Evolutionary conservation across 306 rosid genomes (phyloP), one percentile per base, ranked within the genome.

Genomic region (Coriaria nepalensis): DNA sequence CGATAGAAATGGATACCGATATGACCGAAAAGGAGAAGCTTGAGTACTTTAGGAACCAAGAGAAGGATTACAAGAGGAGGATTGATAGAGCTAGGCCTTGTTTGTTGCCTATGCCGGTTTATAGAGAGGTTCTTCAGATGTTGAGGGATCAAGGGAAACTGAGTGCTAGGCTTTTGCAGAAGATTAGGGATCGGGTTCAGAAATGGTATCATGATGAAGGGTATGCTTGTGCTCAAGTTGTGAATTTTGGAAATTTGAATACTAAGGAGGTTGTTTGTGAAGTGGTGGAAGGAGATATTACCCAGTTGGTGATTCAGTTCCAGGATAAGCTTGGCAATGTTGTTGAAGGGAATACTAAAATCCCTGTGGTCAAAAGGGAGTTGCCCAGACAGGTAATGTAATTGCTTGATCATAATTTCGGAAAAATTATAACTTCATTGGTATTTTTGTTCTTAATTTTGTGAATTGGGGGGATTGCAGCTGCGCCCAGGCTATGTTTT

Each of bases 141-240:
- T 60, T 90, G 59, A 74, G 65, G 45, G 76, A 66, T 6, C 82
- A 77, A 20, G 95, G 84, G 36, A 79, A 67, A 42, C 93, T 90
- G 36, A 85, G 94, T 45, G 95, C 98, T 5, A 79, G 98, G 82
- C 62, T 79, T 41, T 53, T 90, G 78, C 98, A 90, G 81, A 77
- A 61, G 79, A 90, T 90, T 35, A 63, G 98, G 56, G 98, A 90
- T 42, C 43, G 81, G 13, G 98, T 90, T 2, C 98, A 90, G 70
- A 84, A 69, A 40, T 90, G 98, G 98, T 90, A 90, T 60, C 95
- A 84, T 11, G 98, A 90, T 50, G 92, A 82, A 64, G 98, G 98
- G 5, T 90, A 77, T 60, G 98, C 94, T 0, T 90, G 98, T 29
- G 98, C 95, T 5, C 98, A 90, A 57, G 98, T 90, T 13, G 95